These are phyloP conservation scores for Leccinellum rugosiceps DNA, from an alignment of 768 basidiomycete genomes.

Conservation along the genomic window DNA sequence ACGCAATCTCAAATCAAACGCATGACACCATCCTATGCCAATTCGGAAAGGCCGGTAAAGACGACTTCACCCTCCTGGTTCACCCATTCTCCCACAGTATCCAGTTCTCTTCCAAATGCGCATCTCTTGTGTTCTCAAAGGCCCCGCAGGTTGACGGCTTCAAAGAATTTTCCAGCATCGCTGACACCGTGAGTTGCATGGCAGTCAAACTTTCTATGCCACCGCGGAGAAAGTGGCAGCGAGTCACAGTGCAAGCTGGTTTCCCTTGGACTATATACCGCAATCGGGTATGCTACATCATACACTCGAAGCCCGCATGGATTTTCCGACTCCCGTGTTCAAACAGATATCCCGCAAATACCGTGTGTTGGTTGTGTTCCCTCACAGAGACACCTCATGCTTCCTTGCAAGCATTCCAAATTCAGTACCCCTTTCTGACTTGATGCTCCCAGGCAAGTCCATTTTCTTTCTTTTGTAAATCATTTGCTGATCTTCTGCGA, in stretches of 20 bases:
- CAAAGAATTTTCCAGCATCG: constrained; percentile 15
- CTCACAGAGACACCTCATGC: constrained; percentile 53
- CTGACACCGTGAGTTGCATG: constrained; percentile 10
- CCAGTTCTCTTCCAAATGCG: constrained; percentile 18
- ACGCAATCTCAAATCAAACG: constrained; percentile 39
- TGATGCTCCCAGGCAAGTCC: constrained; percentile 72
- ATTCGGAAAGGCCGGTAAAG: not conserved
- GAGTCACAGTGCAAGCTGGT: constrained; percentile 37
- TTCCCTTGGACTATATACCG: constrained; percentile 61
- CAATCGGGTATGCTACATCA: constrained; percentile 41
- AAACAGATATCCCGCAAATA: constrained; percentile 45
- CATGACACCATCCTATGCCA: constrained; percentile 23
- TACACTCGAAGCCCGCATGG: not conserved
- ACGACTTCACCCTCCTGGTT: constrained; percentile 14
- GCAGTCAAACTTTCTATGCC: constrained; percentile 21
- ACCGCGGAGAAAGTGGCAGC: constrained; percentile 43
- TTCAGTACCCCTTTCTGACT: constrained; percentile 59
- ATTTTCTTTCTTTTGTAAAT: constrained; percentile 31
- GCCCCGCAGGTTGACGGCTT: constrained; percentile 13
- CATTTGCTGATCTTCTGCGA: not conserved
- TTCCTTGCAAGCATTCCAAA: constrained; percentile 68
- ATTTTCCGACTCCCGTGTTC: constrained; percentile 3
- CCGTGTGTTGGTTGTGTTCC: constrained; percentile 53
- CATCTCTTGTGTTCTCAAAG: constrained; percentile 16
- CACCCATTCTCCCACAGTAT: constrained; percentile 23